Evolutionary conservation across 1,284 basidiomycete genomes (phyloP), one percentile per base, ranked within the genome.

Genomic region (Cutaneotrichosporon sp.): DNA sequence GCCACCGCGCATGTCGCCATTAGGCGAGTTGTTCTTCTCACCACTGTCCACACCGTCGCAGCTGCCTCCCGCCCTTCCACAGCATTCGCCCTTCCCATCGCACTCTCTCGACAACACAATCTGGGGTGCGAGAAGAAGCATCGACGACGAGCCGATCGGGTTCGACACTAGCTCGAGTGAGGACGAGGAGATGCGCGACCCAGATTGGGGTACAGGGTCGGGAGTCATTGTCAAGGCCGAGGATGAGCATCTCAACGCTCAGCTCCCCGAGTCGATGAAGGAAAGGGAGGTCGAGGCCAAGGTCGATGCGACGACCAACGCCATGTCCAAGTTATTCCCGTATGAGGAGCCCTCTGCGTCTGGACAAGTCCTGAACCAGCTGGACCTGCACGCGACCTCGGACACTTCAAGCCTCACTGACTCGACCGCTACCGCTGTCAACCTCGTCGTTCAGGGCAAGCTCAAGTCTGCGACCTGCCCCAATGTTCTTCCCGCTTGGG

Each of bases 81-180:
- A 60, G 24, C 49, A 60, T 2, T 68, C 71, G n/a, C 67, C 68
- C 8, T 73, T 70, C 58, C 71, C 71, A 3, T 66, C 61, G n/a
- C 71, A 73, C 50, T 70, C 69, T 6, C 64, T 73, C 19, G 71
- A 73, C 57, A 73, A 73, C 54, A 70, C 71, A 12, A 66, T 62
- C 20, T 73, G 71, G 71, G 63, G 59, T 4, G 67, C 61, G 5
- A 61, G 67, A 3, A 58, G 49, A 26, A 55, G 49, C 27, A 43
- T 32, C 33, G 56, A 54, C 16, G 37, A 59, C 16, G 65, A 66
- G 20, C 49, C 49, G 1, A 41, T 60, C 35, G 46, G 54, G 19
- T 50, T 59, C 12, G 53, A 63, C 27, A 61, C 67, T 39, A 65
- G 62, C 51, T 67, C 67, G 24, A 68, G 66, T 55, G 66, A 64